These are phyloP conservation scores for Diaporthe longicolla DNA, from an alignment of 2,329 filamentous ascomycete species.

Conservation along the genomic window DNA sequence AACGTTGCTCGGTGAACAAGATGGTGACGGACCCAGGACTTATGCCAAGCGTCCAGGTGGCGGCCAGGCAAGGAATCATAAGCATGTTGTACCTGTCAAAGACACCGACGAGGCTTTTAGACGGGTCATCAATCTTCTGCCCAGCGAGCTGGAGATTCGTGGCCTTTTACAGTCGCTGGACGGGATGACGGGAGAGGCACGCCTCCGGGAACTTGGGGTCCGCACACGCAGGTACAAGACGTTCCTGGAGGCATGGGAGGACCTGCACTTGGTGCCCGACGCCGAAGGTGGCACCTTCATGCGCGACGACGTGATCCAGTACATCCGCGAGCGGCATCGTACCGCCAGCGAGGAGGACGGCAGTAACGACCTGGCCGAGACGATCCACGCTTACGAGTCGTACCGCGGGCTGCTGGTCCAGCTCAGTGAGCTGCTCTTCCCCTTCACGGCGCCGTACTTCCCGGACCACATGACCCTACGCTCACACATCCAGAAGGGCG, in stretches of 20 bases:
- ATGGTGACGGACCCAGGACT: neutral
- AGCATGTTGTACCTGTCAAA: conserved; percentile 25
- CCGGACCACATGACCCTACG: conserved; percentile 60
- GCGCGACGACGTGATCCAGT: conserved; percentile 58
- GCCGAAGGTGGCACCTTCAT: conserved; percentile 53
- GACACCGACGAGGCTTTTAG: conserved; percentile 46
- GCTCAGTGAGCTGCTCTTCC: conserved; percentile 56
- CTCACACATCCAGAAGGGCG: conserved; percentile 57
- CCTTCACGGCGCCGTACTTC: conserved; percentile 58
- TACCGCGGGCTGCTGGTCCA: conserved; percentile 57
- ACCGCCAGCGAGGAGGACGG: conserved; percentile 40
- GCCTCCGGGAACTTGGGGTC: conserved; percentile 56
- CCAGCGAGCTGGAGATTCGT: conserved; percentile 52
- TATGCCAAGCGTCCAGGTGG: neutral
- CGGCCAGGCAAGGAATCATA: neutral
- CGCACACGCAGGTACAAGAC: conserved; percentile 56
- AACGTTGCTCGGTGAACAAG: neutral
- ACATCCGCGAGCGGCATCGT: conserved; percentile 50
- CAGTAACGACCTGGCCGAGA: conserved; percentile 47
- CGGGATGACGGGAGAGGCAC: conserved; percentile 53
- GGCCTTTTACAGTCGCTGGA: conserved; percentile 55
- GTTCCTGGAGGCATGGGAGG: conserved; percentile 58
- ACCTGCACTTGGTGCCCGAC: conserved; percentile 50
- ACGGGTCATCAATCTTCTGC: conserved; percentile 49
- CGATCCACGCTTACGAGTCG: conserved; percentile 58